phyloP scores from a whole-genome alignment of 2,329 filamentous ascomycete species.

The Septoria linicola region DNA sequence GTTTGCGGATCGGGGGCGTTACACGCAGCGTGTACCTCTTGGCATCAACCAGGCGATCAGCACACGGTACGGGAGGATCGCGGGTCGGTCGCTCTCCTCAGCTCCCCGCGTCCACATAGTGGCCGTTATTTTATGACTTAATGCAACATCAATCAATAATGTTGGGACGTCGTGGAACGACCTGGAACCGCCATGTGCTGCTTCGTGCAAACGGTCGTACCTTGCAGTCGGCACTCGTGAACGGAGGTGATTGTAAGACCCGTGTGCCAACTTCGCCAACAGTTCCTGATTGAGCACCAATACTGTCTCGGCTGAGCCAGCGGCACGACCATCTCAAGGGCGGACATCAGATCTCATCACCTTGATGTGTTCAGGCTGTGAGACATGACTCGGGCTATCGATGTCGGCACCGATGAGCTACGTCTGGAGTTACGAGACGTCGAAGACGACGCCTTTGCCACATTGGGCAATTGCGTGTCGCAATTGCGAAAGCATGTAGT shows the following conservation, averaged over 20 bases:
- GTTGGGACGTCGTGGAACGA: background rate
- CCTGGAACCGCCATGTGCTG: background rate
- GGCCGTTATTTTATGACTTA: background rate
- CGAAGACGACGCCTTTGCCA: background rate
- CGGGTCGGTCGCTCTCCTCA: background rate
- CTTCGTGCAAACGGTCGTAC: background rate
- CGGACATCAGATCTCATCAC: background rate
- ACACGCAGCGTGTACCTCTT: background rate
- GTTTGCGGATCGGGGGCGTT: background rate
- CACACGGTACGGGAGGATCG: constrained; percentile 1
- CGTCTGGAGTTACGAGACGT: background rate
- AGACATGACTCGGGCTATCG: constrained; percentile 3
- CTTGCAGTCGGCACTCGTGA: constrained; percentile 4
- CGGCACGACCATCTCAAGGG: background rate
- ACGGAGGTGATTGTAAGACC: background rate
- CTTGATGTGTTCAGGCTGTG: background rate
- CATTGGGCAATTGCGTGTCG: background rate
- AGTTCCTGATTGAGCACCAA: background rate
- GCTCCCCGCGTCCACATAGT: background rate
- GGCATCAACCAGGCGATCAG: background rate
- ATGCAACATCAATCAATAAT: background rate
- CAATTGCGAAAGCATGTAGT: background rate
- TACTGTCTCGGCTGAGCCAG: constrained; percentile 9
- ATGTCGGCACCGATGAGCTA: constrained; percentile 8
- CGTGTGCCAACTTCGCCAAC: background rate